Base-by-base conservation (phyloP, 192 early-diverging fungal species). In the Entomortierella beljakovae region DNA sequence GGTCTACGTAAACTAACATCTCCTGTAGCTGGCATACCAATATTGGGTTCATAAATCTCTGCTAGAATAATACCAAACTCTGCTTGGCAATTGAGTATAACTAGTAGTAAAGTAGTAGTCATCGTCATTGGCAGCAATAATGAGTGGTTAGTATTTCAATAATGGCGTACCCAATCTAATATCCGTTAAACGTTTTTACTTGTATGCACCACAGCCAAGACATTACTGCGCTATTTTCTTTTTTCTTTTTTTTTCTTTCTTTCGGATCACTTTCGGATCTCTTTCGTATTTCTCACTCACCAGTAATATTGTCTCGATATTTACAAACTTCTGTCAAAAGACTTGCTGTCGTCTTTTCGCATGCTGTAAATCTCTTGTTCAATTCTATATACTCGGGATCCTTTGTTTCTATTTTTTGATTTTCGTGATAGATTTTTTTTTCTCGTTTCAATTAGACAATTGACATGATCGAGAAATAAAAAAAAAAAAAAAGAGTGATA, bases 21-120 rank as follows among this genome's bases (percentile, higher is more conserved):
- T 15, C 67, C 57, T 2, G 10, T 54, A 10, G n/a, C n/a, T n/a
- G 62, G 43, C 51, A 67, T 68, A 2, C 55, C 79, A 2, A 70
- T 16, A 0, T 65, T 57, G 6, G 82, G 77, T 15, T 68, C 80
- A 55, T 83, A 83, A 29, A 83, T 59, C 48, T 80, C 77, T 9
- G 63, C 64, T 15, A 83, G 61, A 20, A 83, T 34, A 22, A 80
- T 75, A 40, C 71, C 72, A 72, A 80, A 70, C 64, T 83, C 80
- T 40, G 69, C 77, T 62, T 80, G 77, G 40, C 75, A 69, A 51
- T 80, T 80, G 35, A 83, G 49, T 56, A 80, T 66, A 26, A 58
- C 82, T 83, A 32, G 38, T 31, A 35, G 8, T 28, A 25, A 32
- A 25, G 42, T 8, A 23, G 1, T 53, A 22, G 51, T 10, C 6